These are phyloP conservation scores for Vaccinium vitisidaea DNA, from an alignment of 148 eudicot species.

Conservation along the genomic window DNA sequence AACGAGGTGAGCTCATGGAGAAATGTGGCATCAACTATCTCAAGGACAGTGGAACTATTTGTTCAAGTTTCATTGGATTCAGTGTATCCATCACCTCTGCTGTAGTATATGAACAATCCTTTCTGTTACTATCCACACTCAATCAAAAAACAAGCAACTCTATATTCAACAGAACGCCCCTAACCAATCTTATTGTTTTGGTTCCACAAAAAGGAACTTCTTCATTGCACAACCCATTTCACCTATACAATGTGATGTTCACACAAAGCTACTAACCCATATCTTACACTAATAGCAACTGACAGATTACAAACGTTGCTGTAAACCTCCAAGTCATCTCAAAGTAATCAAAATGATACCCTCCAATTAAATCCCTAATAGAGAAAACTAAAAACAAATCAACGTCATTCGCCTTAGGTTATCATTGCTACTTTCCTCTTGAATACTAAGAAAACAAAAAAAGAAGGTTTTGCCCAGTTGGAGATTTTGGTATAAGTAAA, in stretches of 20 bases:
- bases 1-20: neutral
- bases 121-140: neutral
- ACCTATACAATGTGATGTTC: neutral
- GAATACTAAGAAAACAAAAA: neutral
- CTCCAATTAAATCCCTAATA: neutral
- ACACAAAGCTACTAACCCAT: neutral
- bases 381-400: neutral
- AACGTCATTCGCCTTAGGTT: neutral
- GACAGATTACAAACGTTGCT: no score
- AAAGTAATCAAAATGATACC: no score
- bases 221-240: neutral
- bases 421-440: neutral
- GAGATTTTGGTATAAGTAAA: neutral
- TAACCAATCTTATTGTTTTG: neutral
- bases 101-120: neutral
- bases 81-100: neutral
- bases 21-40: neutral
- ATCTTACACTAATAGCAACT: neutral
- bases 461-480: neutral
- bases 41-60: neutral
- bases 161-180: neutral
- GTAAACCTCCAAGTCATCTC: no score
- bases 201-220: neutral
- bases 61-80: neutral
- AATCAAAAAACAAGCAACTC: neutral